These are phyloP conservation scores for Candida germanica DNA, from an alignment of 805 yeast genomes.

Conservation along the genomic window DNA sequence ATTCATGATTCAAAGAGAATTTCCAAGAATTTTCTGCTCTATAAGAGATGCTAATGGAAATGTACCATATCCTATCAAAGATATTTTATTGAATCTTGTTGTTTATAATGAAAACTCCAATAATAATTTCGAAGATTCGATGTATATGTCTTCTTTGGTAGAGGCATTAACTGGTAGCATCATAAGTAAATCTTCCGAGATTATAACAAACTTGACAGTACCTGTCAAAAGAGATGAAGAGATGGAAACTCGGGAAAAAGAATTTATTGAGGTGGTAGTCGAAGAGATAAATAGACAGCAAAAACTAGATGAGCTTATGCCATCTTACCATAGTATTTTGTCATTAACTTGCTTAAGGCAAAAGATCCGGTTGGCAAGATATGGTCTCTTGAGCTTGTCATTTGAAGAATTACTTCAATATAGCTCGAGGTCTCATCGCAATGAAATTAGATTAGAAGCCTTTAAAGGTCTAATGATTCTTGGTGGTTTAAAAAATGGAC, in stretches of 20 bases:
- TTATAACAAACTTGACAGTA: constrained; percentile 5
- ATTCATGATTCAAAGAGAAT: constrained; percentile 67
- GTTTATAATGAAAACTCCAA: constrained; percentile 83
- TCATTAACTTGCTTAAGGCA: constrained; percentile 56
- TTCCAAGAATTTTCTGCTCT: constrained; percentile 58
- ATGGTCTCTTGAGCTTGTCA: constrained; percentile 50
- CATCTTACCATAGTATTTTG: constrained; percentile 61
- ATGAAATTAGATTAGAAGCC: constrained; percentile 62
- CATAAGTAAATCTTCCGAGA: constrained; percentile 15
- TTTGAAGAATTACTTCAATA: constrained; percentile 54
- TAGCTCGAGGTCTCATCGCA: constrained; percentile 45
- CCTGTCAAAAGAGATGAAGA: constrained; percentile 5
- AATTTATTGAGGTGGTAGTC: constrained; percentile 31
- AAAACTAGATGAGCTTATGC: constrained; percentile 82
- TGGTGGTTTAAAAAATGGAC: constrained; percentile 73
- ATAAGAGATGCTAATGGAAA: constrained; percentile 61
- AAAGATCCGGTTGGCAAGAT: constrained; percentile 55
- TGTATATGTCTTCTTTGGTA: constrained; percentile 60
- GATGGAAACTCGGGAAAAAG: constrained; percentile 7
- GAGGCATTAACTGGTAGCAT: constrained; percentile 44
- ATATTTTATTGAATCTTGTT: constrained; percentile 65
- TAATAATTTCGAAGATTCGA: constrained; percentile 72
- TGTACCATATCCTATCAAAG: constrained; percentile 56
- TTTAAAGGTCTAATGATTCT: constrained; percentile 64
- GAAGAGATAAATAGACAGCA: constrained; percentile 71